phyloP scores from a whole-genome alignment of 2,329 filamentous ascomycete species.

The Boeremia lycopersici region DNA sequence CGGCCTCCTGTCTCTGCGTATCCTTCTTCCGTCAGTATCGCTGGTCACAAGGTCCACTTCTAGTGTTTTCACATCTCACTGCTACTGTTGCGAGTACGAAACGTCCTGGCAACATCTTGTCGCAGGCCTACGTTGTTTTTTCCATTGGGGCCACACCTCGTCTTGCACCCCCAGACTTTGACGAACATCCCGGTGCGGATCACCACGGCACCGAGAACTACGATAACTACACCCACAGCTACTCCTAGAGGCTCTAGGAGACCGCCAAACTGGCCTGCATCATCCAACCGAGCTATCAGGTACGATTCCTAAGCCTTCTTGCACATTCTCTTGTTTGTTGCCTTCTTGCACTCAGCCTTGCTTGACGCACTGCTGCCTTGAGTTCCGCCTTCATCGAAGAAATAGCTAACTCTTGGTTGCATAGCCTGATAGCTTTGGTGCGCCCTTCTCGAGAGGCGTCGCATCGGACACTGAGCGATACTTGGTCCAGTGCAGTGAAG shows the following conservation, averaged over 20 bases:
- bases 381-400: background rate
- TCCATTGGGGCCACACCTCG: conserved; percentile 21
- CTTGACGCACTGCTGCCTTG: conserved; percentile 38
- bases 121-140: conserved; percentile 28
- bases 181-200: conserved; percentile 5
- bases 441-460: conserved; percentile 37
- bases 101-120: conserved; percentile 32
- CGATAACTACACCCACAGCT: conserved; percentile 6
- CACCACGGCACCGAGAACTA: conserved; percentile 16
- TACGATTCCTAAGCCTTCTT: conserved; percentile 31
- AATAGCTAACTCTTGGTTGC: background rate
- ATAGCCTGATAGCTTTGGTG: conserved; percentile 42
- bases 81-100: conserved; percentile 24
- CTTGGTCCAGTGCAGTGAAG: conserved; percentile 40
- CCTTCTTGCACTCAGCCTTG: conserved; percentile 23
- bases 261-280: conserved; percentile 47
- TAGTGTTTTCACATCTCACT: conserved; percentile 30
- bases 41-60: conserved; percentile 40
- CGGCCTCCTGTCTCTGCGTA: conserved; percentile 43
- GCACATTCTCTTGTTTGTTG: conserved; percentile 10
- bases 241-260: conserved; percentile 25
- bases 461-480: conserved; percentile 25
- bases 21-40: conserved; percentile 30
- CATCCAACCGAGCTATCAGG: conserved; percentile 45
- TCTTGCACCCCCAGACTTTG: conserved; percentile 18